These are phyloP conservation scores for Caulochytrium protostelioides DNA, from an alignment of 371 early-diverging fungal species.

Conservation along the genomic window DNA sequence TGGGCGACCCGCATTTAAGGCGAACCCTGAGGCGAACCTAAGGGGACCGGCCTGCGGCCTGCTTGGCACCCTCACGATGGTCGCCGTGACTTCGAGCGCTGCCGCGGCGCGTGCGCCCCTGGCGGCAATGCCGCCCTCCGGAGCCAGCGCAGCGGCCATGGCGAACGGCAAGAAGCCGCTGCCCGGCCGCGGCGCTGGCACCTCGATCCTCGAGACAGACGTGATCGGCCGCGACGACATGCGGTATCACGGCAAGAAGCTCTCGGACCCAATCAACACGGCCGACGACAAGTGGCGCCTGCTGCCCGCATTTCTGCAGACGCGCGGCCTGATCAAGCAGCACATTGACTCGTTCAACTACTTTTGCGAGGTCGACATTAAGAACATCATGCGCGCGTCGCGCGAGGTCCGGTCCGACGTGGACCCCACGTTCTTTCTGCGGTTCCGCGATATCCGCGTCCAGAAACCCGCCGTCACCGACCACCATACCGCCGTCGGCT, in stretches of 20 bases:
- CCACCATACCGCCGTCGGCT: constrained; percentile 24
- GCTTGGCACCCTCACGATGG: too few relatives aligned
- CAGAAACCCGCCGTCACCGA: constrained; percentile 69
- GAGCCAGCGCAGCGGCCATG: too few relatives aligned
- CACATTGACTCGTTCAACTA: constrained; percentile 99
- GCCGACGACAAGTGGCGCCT: constrained; percentile 91
- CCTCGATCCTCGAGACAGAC: constrained; percentile 23
- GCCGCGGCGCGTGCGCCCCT: too few relatives aligned
- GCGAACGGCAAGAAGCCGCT: background rate
- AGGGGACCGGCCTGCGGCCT: too few relatives aligned
- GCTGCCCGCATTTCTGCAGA: constrained; percentile 89
- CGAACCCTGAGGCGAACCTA: too few relatives aligned
- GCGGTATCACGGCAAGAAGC: constrained; percentile 26
- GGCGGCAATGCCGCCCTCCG: too few relatives aligned
- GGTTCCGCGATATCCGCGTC: constrained; percentile 78
- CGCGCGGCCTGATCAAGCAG: constrained; percentile 98
- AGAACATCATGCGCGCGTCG: constrained; percentile 89
- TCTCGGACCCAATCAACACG: constrained; percentile 36
- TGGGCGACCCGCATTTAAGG: too few relatives aligned
- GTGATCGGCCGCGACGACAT: constrained; percentile 20
- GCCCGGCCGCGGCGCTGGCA: constrained; percentile 13
- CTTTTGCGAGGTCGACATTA: constrained; percentile 88
- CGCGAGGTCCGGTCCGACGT: constrained; percentile 92
- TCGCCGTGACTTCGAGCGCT: too few relatives aligned
- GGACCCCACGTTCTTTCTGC: constrained; percentile 90